A percentile compares a stretch with the other conserved stretches of the same genome.
Evolutionary conservation across 345 rosid genomes (phyloP).

Genomic region (Brassica rapa): DNA sequence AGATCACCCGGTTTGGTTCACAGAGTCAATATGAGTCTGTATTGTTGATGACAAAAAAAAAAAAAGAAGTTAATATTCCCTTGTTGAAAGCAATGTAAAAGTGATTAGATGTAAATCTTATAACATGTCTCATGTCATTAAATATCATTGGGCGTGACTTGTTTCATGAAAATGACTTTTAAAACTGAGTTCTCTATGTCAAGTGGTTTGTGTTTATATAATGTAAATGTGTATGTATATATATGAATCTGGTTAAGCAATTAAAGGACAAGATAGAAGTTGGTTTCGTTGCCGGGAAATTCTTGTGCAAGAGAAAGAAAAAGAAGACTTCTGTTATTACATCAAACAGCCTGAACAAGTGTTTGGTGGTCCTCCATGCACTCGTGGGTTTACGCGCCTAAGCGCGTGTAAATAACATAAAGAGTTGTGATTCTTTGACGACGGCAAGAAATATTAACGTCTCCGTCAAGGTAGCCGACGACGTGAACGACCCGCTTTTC

Average conservation of each 20-base stretch:
- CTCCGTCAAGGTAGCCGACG: conserved; percentile 43
- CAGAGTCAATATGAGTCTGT: too few relatives aligned
- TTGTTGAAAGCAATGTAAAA: conserved; percentile 10
- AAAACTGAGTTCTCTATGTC: conserved; percentile 4
- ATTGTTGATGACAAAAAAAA: too few relatives aligned
- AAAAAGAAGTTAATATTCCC: background rate
- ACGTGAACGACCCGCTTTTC: conserved; percentile 36
- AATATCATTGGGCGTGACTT: conserved; percentile 7
- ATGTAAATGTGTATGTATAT: conserved; percentile 15
- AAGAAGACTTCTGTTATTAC: background rate
- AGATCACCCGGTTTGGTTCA: too few relatives aligned
- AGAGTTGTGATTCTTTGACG: conserved; percentile 16
- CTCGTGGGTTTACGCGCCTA: conserved; percentile 9
- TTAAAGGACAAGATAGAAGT: conserved; percentile 40
- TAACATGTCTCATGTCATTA: conserved; percentile 7
- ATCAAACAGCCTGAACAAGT: conserved; percentile 1
- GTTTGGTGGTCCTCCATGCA: conserved; percentile 20
- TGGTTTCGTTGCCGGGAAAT: conserved; percentile 40
- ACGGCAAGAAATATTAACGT: conserved; percentile 10
- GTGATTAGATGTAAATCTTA: conserved; percentile 1
- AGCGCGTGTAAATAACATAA: conserved; percentile 18
- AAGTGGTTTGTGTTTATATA: conserved; percentile 21
- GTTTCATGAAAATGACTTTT: conserved; percentile 1
- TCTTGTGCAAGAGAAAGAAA: conserved; percentile 25
- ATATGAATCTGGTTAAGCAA: conserved; percentile 36